These are phyloP conservation scores for Saksenaea oblongispora DNA, from an alignment of 371 early-diverging fungal species.

Conservation along the genomic window DNA sequence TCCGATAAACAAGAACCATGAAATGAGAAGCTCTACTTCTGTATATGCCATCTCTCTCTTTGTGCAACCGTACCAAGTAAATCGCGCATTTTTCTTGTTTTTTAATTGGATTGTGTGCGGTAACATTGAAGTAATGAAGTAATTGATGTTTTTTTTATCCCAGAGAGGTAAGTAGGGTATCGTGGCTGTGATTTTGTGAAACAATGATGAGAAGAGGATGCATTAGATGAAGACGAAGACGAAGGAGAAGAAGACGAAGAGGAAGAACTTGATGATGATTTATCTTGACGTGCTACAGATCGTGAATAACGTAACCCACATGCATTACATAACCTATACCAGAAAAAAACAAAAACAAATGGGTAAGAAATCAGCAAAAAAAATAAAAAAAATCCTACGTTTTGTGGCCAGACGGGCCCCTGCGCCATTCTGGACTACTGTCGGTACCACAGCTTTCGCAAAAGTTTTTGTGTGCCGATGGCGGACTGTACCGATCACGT, in stretches of 20 bases:
- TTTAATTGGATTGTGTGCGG: background rate
- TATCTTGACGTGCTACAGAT: slow-evolving; percentile 43
- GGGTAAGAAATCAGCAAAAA: background rate
- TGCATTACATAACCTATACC: slow-evolving; percentile 46
- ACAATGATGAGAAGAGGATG: background rate
- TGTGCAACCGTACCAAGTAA: background rate
- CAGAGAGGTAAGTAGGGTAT: background rate
- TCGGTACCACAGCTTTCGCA: slow-evolving; percentile 51
- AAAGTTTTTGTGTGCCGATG: slow-evolving; percentile 16
- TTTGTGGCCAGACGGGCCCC: slow-evolving; percentile 53
- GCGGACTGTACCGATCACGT: slow-evolving; percentile 4
- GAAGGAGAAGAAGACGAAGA: slow-evolving; percentile 36
- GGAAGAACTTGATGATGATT: slow-evolving; percentile 43
- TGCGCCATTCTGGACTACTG: slow-evolving; percentile 53
- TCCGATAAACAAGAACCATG: background rate
- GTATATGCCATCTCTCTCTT: background rate
- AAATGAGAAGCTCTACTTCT: background rate
- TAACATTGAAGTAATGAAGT: background rate
- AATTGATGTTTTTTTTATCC: background rate
- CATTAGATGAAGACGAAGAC: background rate
- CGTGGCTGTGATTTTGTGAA: background rate
- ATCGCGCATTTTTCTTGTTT: background rate
- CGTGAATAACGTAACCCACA: slow-evolving; percentile 50
- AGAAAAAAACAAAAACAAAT: background rate
- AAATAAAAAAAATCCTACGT: slow-evolving; percentile 28